Evolutionary conservation across 202 grass and related monocot species (phyloP), one percentile per base, ranked within the genome.

Genomic region (Dendrocalamus latiflorus): DNA sequence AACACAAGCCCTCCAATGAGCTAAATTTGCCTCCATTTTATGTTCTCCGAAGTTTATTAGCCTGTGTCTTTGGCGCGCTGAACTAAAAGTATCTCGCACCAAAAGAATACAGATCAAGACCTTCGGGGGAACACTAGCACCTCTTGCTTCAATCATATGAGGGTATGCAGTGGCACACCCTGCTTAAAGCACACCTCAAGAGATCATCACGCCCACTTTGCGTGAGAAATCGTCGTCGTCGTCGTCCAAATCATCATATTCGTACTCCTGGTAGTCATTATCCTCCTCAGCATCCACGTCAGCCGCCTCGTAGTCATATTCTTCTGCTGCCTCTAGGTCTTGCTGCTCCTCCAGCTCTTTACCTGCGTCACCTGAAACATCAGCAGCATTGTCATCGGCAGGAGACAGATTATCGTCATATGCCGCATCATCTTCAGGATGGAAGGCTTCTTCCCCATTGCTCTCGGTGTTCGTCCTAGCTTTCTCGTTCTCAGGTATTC

Each of bases 171-270:
- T 6, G 55, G 39, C 62, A 65, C 11, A 9, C 68, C 79, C 30
- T 71, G 17, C 18, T 68, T 68, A 48, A 0, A 34, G 14, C 44
- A 4, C 42, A 49, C 58, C 15, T 89, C 78, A 94, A 2, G 92
- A 87, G 69, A 94, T 87, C 81, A 94, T 72, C 51, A 81, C 86
- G 5, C 88, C 79, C 30, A 94, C 86, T 77, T 87, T 94, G 65
- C 72, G 85, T 0, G 89, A 77, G 5, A 94, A 94, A 12, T 94
- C 92, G 0, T 91, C 92, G 0, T 91, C 92, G 0, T 94, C 91
- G n/a, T n/a, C n/a, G 15, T 91, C 92, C 37, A 87, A 60, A 37
- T 87, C 88, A 8, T 93, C 86, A 0, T 91, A 84, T 59, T 89
- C 86, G 3, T 87, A 76, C 14, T 74, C 88, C 37, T 84, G 86